Percentiles rank a stretch among this genome's conserved stretches.
These are phyloP conservation scores for Coemansia sp. DNA, from an alignment of 192 early-diverging fungal genomes.

Conservation along the genomic window DNA sequence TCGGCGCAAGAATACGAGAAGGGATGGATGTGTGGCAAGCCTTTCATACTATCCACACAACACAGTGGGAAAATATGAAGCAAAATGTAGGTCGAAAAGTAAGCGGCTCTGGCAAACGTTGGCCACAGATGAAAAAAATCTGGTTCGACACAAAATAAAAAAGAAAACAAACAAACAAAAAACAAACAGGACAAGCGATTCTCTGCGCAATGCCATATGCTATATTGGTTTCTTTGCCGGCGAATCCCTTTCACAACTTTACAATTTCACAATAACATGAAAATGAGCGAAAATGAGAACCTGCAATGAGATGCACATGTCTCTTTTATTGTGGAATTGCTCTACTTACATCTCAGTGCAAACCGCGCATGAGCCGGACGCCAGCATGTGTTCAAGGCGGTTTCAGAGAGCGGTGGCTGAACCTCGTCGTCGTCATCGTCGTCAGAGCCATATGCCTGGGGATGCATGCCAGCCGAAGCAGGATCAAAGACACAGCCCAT, in stretches of 20 bases:
- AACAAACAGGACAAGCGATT: neutral
- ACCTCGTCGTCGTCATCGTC: constrained; percentile 4
- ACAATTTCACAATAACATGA: neutral
- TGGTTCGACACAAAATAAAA: too few relatives aligned
- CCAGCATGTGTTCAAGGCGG: constrained; percentile 40
- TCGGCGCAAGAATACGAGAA: too few relatives aligned
- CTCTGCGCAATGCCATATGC: neutral
- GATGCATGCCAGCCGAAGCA: constrained; percentile 11
- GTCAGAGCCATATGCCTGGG: constrained; percentile 8
- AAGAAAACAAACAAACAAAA: too few relatives aligned
- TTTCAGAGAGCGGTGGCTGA: constrained; percentile 12
- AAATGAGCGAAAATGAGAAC: neutral
- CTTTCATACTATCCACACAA: too few relatives aligned
- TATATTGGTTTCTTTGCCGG: neutral
- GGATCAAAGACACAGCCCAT: constrained; percentile 33
- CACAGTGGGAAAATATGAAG: too few relatives aligned
- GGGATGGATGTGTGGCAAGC: too few relatives aligned
- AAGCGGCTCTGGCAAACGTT: too few relatives aligned
- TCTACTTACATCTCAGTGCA: constrained; percentile 52
- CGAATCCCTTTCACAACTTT: neutral
- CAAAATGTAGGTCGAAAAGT: too few relatives aligned
- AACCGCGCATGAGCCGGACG: constrained; percentile 52
- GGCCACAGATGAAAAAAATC: too few relatives aligned
- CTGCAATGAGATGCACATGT: constrained; percentile 2
- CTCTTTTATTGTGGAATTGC: neutral